phyloP scores from a whole-genome alignment of 2,329 filamentous ascomycete genomes.

The Myriosclerotinia scirpicola region DNA sequence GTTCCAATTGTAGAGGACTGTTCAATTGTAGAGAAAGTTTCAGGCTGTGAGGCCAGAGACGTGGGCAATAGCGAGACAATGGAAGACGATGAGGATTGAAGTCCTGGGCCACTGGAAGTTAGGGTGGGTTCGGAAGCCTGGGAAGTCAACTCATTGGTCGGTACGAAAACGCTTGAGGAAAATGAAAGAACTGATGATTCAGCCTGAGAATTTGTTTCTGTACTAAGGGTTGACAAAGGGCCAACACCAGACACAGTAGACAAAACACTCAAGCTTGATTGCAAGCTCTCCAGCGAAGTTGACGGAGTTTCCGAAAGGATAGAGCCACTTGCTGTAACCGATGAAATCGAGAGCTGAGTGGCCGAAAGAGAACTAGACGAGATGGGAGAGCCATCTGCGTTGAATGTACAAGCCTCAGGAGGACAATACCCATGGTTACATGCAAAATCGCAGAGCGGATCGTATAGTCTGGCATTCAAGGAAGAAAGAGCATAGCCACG shows the following conservation, averaged over 20 bases:
- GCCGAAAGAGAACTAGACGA: not conserved
- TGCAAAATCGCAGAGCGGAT: slow-evolving; percentile 9
- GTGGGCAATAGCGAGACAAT: not conserved
- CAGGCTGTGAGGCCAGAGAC: not conserved
- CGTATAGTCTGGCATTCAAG: slow-evolving; percentile 3
- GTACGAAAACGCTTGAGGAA: not conserved
- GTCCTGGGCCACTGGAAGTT: not conserved
- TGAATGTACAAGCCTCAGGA: slow-evolving; percentile 1
- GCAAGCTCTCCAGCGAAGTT: not conserved
- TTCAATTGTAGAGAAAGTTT: not conserved
- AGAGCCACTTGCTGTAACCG: not conserved
- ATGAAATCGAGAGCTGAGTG: not conserved
- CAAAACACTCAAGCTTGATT: not conserved
- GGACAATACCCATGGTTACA: slow-evolving; percentile 7
- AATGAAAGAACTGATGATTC: not conserved
- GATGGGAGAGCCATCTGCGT: slow-evolving; percentile 1
- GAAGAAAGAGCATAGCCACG: slow-evolving; percentile 6
- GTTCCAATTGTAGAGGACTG: not conserved
- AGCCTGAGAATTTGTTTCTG: not conserved
- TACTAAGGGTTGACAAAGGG: not conserved
- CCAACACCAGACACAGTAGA: not conserved
- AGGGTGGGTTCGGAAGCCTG: not conserved
- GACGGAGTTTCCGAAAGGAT: not conserved
- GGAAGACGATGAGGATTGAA: not conserved
- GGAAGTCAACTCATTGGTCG: not conserved